phyloP scores from a whole-genome alignment of 257 asterid species.

The Leonotis leonurus region DNA sequence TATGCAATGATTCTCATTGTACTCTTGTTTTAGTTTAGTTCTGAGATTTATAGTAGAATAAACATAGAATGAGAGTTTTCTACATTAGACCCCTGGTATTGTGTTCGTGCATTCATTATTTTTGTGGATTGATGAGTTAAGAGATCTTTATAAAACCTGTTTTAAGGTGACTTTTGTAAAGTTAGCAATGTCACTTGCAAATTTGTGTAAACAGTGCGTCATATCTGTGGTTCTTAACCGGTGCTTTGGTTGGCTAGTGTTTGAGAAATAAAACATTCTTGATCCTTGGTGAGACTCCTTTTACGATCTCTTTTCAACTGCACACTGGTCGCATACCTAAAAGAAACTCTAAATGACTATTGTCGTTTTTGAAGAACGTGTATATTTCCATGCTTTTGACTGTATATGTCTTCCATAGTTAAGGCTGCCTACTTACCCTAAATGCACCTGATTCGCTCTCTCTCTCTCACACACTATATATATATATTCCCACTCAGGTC shows the following conservation, averaged over 20 bases:
- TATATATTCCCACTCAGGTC: constrained; percentile 59
- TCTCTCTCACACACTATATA: too few relatives aligned
- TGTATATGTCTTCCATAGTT: neutral
- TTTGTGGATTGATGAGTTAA: neutral
- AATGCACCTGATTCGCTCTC: neutral
- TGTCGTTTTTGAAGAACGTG: neutral
- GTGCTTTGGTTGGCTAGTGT: neutral
- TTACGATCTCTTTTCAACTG: neutral
- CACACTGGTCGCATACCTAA: neutral
- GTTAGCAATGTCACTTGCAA: neutral
- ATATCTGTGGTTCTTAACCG: neutral
- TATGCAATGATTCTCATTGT: neutral
- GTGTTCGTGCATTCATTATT: neutral
- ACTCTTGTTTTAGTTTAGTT: neutral
- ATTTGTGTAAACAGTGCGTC: neutral
- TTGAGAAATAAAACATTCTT: constrained; percentile 5
- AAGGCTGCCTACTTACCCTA: neutral
- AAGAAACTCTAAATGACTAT: neutral
- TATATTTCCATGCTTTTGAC: neutral
- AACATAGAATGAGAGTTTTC: neutral
- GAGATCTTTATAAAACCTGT: too few relatives aligned
- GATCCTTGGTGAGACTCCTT: neutral
- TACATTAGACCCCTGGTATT: too few relatives aligned
- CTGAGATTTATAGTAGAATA: neutral
- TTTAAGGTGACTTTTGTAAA: neutral